Percentiles rank a stretch among this genome's conserved stretches.
Conservation (phyloP, 2,329 filamentous ascomycete species). For the Venturia effusa region DNA sequence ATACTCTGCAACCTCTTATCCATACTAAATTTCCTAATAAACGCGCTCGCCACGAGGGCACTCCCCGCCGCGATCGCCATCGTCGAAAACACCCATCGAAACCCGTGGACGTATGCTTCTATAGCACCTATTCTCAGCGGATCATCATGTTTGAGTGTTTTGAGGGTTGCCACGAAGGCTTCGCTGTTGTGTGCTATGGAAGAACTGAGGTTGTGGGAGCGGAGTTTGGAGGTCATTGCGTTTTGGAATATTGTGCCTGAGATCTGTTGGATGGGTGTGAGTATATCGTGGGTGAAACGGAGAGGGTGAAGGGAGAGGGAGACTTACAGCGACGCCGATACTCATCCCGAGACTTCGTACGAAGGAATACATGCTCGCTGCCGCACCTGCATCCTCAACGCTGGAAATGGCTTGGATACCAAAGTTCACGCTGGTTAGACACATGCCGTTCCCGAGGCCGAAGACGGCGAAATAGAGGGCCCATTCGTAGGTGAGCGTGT, state of each 20-base stretch:
- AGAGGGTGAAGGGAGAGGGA: neutral
- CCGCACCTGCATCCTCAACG: constrained; percentile 22
- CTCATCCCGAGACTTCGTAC: constrained; percentile 34
- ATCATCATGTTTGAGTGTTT: constrained; percentile 17
- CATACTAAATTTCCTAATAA: constrained; percentile 23
- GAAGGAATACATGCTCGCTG: constrained; percentile 29
- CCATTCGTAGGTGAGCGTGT: constrained; percentile 26
- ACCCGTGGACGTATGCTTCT: constrained; percentile 20
- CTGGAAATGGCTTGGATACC: constrained; percentile 28
- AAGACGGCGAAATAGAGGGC: constrained; percentile 27
- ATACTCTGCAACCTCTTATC: constrained; percentile 13
- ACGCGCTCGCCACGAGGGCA: constrained; percentile 18
- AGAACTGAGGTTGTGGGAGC: constrained; percentile 15
- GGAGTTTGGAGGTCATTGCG: constrained; percentile 23
- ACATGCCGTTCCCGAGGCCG: constrained; percentile 33
- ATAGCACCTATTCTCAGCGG: constrained; percentile 15
- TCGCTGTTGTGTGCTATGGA: constrained; percentile 21
- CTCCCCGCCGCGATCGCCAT: constrained; percentile 16
- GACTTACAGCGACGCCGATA: constrained; percentile 27
- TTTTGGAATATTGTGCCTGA: constrained; percentile 32
- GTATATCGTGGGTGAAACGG: neutral
- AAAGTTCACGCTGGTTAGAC: constrained; percentile 30
- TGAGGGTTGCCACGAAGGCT: constrained; percentile 19
- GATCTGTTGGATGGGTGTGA: neutral
- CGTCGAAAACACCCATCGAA: constrained; percentile 19